Percentiles rank a stretch among this genome's conserved stretches.
Evolutionary conservation across 228 moss, liverwort and hornwort genomes (phyloP).

Genomic region (Sphagnum magellanicum): DNA sequence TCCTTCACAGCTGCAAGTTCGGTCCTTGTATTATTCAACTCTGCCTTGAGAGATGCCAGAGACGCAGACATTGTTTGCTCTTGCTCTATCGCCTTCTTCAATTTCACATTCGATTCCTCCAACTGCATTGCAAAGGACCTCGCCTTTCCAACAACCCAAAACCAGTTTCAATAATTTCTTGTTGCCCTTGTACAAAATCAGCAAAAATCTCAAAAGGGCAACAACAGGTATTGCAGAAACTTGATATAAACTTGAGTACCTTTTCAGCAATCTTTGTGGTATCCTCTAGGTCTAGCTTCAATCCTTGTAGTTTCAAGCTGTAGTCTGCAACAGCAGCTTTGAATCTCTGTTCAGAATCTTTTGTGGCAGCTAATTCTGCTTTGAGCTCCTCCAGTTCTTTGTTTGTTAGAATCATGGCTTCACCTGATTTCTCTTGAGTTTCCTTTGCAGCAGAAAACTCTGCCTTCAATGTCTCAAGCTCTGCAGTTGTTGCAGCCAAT

Average conservation of each 20-base stretch:
- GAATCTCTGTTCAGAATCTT: constrained; percentile 45
- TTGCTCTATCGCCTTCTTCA: constrained; percentile 37
- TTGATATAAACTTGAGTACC: constrained; percentile 18
- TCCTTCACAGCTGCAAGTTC: constrained; percentile 38
- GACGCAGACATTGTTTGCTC: constrained; percentile 57
- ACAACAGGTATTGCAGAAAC: not conserved
- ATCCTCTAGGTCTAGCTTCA: constrained; percentile 44
- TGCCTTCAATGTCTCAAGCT: constrained; percentile 35
- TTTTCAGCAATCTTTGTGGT: constrained; percentile 41
- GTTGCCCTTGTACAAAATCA: not conserved
- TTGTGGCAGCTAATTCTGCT: constrained; percentile 26
- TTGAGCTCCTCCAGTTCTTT: constrained; percentile 40
- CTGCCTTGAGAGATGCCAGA: constrained; percentile 52
- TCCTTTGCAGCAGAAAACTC: constrained; percentile 33
- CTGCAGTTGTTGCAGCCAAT: constrained; percentile 32
- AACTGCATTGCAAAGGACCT: constrained; percentile 41
- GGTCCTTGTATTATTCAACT: constrained; percentile 34
- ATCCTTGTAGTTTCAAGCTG: constrained; percentile 52
- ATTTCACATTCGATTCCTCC: constrained; percentile 43
- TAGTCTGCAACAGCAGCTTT: constrained; percentile 53
- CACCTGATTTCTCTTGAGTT: constrained; percentile 44
- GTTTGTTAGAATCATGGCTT: constrained; percentile 46
- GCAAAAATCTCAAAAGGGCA: not conserved
- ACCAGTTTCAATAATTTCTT: no score
- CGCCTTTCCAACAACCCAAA: constrained; percentile 20